Evolutionary conservation across 176 grass and related monocot genomes (phyloP).

Genomic region (Aegilops sharonensis): DNA sequence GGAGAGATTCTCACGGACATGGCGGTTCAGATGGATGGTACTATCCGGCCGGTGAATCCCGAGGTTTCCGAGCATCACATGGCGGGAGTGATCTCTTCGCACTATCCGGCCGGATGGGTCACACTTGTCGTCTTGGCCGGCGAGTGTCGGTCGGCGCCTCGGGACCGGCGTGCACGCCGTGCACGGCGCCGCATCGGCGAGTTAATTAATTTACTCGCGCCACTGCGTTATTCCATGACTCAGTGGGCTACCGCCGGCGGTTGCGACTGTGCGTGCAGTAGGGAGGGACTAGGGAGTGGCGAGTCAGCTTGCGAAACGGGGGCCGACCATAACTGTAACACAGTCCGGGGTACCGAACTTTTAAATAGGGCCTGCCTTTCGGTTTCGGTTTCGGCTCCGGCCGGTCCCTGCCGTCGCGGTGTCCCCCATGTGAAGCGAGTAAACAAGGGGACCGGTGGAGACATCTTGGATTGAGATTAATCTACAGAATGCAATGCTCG

Average conservation of each 20-base stretch:
- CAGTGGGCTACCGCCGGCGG: slow-evolving; percentile 11
- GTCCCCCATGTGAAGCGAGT: slow-evolving; percentile 45
- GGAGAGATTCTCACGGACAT: slow-evolving; percentile 19
- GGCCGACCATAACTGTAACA: slow-evolving; percentile 34
- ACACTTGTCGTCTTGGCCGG: not conserved
- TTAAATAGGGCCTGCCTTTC: not conserved
- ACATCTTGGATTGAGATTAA: not conserved
- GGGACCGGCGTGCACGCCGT: not conserved
- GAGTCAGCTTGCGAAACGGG: not conserved
- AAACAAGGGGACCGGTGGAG: slow-evolving; percentile 33
- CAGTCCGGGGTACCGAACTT: slow-evolving; percentile 21
- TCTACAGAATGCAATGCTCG: too few relatives aligned
- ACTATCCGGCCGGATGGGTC: not conserved
- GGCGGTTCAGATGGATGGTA: not conserved
- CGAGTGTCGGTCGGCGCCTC: slow-evolving; percentile 13
- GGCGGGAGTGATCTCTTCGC: not conserved
- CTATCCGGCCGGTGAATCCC: not conserved
- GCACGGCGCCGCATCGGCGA: not conserved
- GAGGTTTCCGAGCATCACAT: slow-evolving; percentile 30
- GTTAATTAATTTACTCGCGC: slow-evolving; percentile 19
- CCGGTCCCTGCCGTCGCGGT: not conserved
- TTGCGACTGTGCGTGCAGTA: not conserved
- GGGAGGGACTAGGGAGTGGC: too few relatives aligned
- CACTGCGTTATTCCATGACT: not conserved
- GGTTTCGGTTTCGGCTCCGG: not conserved